Base-by-base conservation (phyloP, 78 protist genomes). In the Cavenderia fasciculata region DNA sequence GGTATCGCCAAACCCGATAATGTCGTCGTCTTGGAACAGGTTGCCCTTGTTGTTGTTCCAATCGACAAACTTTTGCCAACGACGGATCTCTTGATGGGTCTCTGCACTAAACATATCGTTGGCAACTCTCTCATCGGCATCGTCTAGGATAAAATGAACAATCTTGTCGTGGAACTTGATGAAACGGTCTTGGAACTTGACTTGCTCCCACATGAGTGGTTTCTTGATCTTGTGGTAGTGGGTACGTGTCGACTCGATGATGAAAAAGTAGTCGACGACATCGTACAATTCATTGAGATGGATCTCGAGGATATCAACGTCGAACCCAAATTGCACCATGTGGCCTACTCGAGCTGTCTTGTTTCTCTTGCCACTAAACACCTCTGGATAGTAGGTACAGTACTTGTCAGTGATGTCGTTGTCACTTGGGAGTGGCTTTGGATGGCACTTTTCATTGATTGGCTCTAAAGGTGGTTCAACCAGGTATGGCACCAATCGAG, bases 201-300 rank as follows among this genome's bases (percentile, higher is more conserved):
- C 70, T 34, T 62, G 70, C 16, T 62, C 70, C 70, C 70, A 62
- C 19, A 62, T 62, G 2, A 62, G 34, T 62, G 70, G 70, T 62
- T 62, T 62, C 16, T 62, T 62, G 29, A 62, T 33, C 19, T 5
- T 62, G 34, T 62, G 70, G 34, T 62, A 62, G 19, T 62, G 70
- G 14, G 70, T 62, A 7, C 19, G 27, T 12, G 70, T 62, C 31
- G 46, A 11, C 31, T 62, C 70, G 10, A 62, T 36, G 5, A 62
- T 62, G 16, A 62, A 62, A 25, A 62, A 62, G 19, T 62, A 23
- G 34, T 62, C 70, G 2, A 62, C 70, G 19, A 62, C 34, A 36
- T 62, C 70, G 27, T 62, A 62, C 16, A 62, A 3, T 36, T 62
- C 70, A 62, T 62, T 62, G 14, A 62, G 34, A 62, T 62, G 70